Base-by-base conservation (phyloP, 129 eudicot genomes). In the Erigeron canadensis region DNA sequence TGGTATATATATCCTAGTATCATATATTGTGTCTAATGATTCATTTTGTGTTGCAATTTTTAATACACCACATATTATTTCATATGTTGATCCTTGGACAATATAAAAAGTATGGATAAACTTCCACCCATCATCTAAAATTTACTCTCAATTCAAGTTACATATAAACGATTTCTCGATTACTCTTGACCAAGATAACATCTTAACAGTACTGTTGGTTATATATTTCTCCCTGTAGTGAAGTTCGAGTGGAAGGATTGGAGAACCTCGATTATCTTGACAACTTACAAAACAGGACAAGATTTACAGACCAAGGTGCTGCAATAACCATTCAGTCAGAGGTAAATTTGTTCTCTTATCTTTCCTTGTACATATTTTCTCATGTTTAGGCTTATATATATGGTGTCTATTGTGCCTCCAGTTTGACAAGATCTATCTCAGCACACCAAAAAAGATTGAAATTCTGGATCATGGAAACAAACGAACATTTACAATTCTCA, bases 161-260 rank as follows among this genome's bases (percentile, higher is more conserved):
- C 34, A 28, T 28, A 28, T 28, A 28, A 28, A 3, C 34, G 34
- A 28, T 28, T 28, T 28, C 34, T 28, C 34, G 2, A n/a, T n/a
- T n/a, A n/a, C n/a, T n/a, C n/a, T n/a, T n/a, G n/a, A n/a, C n/a
- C n/a, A n/a, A n/a, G n/a, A n/a, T n/a, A 69, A 10, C 44, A 19
- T 42, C 39, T 48, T 48, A 61, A 69, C n/a, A n/a, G n/a, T n/a
- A n/a, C n/a, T n/a, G n/a, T n/a, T n/a, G n/a, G n/a, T n/a, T n/a
- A n/a, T n/a, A n/a, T 10, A 43, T 62, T 48, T 65, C 63, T 78
- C 1, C 60, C 15, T 70, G 22, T 86, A 90, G 97, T 81, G 92
- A 94, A 86, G 97, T 94, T 21, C 90, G 89, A 43, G 97, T 94
- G 42, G 97, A 94, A 81, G 97, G 99, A 79, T 74, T 94, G 79